Evolutionary conservation across 805 yeast genomes (phyloP).

Genomic region (Brettanomyces bruxellensis): DNA sequence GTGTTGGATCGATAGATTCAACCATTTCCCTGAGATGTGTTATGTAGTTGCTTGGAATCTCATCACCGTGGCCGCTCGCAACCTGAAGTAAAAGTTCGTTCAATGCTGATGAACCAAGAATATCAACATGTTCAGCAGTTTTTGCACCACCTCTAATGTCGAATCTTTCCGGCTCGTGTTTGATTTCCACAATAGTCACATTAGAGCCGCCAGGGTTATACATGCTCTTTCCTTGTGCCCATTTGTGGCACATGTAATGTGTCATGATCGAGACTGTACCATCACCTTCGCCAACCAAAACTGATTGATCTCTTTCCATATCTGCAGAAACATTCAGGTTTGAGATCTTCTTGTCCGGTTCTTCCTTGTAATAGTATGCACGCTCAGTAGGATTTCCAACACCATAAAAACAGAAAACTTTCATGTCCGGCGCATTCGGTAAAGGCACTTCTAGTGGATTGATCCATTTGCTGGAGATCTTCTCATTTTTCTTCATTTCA

Average conservation of each 20-base stretch:
- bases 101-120: constrained; percentile 84
- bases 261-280: constrained; percentile 88
- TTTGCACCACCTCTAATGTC: constrained; percentile 96
- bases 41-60: constrained; percentile 48
- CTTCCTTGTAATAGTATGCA: constrained; percentile 77
- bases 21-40: constrained; percentile 39
- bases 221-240: constrained; percentile 56
- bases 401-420: constrained; percentile 84
- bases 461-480: constrained; percentile 78
- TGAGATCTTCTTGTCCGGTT: constrained; percentile 38
- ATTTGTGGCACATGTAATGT: constrained; percentile 85
- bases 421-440: constrained; percentile 91
- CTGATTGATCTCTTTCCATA: constrained; percentile 54
- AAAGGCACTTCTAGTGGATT: constrained; percentile 89
- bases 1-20: constrained; percentile 2
- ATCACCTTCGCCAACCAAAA: constrained; percentile 84
- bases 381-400: constrained; percentile 96
- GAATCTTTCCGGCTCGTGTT: constrained; percentile 86
- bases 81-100: constrained; percentile 79
- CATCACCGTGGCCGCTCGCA: constrained; percentile 71
- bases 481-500: constrained; percentile 57
- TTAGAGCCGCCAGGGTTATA: constrained; percentile 71
- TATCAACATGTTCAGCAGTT: constrained; percentile 97
- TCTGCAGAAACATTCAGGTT: constrained; percentile 68
- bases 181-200: constrained; percentile 82